A percentile compares a stretch with the other conserved stretches of the same genome.
Evolutionary conservation across 495 filamentous ascomycete genomes (phyloP).

Genomic region (Cetradonia linearis): DNA sequence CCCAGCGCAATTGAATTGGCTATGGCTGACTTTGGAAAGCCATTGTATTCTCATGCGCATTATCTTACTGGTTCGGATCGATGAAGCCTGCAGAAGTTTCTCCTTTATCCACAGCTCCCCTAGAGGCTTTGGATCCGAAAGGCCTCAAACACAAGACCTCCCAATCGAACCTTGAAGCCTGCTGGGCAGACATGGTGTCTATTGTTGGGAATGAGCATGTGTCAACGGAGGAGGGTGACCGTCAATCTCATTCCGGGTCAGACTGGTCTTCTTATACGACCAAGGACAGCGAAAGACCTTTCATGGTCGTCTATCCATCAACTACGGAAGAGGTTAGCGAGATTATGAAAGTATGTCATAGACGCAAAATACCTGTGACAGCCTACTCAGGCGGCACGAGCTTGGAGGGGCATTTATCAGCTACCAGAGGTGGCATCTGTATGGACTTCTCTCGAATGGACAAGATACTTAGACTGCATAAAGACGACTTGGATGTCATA

Average conservation of each 20-base stretch:
- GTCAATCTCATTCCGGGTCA: constrained; percentile 64
- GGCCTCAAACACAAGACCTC: constrained; percentile 58
- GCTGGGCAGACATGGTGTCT: constrained; percentile 81
- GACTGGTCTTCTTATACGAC: constrained; percentile 78
- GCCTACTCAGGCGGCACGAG: constrained; percentile 67
- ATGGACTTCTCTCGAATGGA: constrained; percentile 71
- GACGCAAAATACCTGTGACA: constrained; percentile 60
- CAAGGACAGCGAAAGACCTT: constrained; percentile 40
- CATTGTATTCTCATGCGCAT: constrained; percentile 48
- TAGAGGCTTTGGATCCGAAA: constrained; percentile 43
- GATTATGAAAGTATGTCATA: constrained; percentile 68
- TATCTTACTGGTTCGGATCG: constrained; percentile 64
- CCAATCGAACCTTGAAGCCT: constrained; percentile 72
- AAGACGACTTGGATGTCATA: constrained; percentile 68
- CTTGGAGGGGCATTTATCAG: constrained; percentile 70
- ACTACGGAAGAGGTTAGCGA: constrained; percentile 58
- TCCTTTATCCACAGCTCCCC: constrained; percentile 60
- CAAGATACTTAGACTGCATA: constrained; percentile 57
- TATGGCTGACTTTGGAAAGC: constrained; percentile 29
- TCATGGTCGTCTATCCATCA: constrained; percentile 55
- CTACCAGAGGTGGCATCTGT: constrained; percentile 65
- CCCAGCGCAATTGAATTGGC: neutral
- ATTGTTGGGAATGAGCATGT: constrained; percentile 82
- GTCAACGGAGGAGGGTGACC: constrained; percentile 57
- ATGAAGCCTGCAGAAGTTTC: constrained; percentile 48